Evolutionary conservation across 225 moss, liverwort and hornwort species (phyloP).

Genomic region (Bryum argenteum): DNA sequence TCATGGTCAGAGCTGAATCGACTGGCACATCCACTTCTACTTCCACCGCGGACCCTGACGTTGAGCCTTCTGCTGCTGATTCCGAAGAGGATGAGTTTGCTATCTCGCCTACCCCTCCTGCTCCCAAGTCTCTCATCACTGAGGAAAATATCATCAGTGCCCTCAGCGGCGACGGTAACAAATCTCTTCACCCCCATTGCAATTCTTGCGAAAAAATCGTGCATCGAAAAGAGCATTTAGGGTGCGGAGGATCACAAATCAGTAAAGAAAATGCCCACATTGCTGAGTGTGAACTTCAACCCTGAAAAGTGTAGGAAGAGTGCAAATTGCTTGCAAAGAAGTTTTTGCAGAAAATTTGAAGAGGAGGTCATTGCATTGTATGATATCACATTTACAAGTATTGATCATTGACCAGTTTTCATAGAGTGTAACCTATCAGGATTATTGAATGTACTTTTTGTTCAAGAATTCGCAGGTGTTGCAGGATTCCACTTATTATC

Average conservation of each 20-base stretch:
- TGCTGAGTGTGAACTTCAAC: too few relatives aligned
- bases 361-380: too few relatives aligned
- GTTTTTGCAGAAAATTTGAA: too few relatives aligned
- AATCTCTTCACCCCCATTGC: not conserved
- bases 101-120: conserved; percentile 21
- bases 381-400: too few relatives aligned
- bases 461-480: too few relatives aligned
- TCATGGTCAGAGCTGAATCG: conserved; percentile 33
- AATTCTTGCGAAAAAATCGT: not conserved
- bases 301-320: too few relatives aligned
- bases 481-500: too few relatives aligned
- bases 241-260: not conserved
- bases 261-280: too few relatives aligned
- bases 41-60: conserved; percentile 23
- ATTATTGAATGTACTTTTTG: too few relatives aligned
- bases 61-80: conserved; percentile 7
- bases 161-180: conserved; percentile 51
- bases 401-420: too few relatives aligned
- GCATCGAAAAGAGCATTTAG: not conserved
- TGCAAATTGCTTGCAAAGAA: too few relatives aligned
- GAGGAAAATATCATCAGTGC: conserved; percentile 42
- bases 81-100: conserved; percentile 20
- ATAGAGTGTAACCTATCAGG: too few relatives aligned
- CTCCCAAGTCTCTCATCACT: conserved; percentile 46
- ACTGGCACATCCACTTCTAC: conserved; percentile 18